These are phyloP conservation scores for Cornus florida DNA, from an alignment of 148 eudicot genomes.

Conservation along the genomic window DNA sequence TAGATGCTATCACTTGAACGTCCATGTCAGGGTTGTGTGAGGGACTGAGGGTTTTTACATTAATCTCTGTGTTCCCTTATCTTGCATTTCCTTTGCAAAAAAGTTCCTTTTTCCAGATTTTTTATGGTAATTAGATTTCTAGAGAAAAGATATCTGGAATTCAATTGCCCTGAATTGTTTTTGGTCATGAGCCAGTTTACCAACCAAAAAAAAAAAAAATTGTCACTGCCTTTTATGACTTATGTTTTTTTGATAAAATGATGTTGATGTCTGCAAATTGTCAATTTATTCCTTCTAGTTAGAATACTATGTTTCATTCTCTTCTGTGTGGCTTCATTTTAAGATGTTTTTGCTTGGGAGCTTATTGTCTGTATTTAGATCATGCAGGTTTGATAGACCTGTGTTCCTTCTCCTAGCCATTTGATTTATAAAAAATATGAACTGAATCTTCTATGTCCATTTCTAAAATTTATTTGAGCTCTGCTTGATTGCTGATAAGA, in stretches of 20 bases:
- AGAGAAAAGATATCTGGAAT: background rate
- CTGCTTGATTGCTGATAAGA: background rate
- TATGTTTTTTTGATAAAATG: background rate
- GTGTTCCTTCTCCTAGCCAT: background rate
- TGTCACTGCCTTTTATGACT: background rate
- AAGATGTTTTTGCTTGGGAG: background rate
- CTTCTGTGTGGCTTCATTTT: background rate
- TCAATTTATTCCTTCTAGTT: background rate
- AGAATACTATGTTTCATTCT: background rate
- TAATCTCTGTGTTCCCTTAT: background rate
- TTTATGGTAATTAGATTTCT: background rate
- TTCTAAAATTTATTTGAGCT: background rate
- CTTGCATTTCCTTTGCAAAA: background rate
- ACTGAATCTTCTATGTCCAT: background rate
- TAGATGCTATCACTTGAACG: background rate
- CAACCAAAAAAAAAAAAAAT: background rate
- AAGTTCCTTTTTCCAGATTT: background rate
- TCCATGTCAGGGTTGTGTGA: conserved; percentile 23
- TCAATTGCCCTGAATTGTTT: background rate
- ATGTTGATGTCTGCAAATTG: background rate
- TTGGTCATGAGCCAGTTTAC: background rate
- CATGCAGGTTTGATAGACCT: background rate
- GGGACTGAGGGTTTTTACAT: conserved; percentile 25
- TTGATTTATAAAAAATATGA: background rate
- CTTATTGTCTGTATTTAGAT: background rate